phyloP scores from a whole-genome alignment of 345 rosid species.

The Populus nigra region DNA sequence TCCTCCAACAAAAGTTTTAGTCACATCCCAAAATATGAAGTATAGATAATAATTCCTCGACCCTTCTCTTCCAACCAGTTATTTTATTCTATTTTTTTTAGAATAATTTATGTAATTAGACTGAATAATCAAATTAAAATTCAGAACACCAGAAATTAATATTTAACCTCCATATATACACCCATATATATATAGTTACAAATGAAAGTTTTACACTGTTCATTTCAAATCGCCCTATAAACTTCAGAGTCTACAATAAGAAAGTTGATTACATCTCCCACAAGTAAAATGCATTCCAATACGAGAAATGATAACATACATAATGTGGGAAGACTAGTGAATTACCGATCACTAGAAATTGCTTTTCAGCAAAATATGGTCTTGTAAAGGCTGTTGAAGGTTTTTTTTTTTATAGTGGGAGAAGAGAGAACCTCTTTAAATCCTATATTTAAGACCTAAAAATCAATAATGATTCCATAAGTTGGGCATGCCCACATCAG shows the following conservation, averaged over 20 bases:
- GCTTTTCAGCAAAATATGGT: neutral
- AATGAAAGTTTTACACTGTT: neutral
- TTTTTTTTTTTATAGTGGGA: neutral
- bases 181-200: neutral
- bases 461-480: constrained; percentile 23
- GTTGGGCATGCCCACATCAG: constrained; percentile 39
- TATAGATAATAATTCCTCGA: too few relatives aligned
- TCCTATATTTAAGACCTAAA: neutral
- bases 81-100: too few relatives aligned
- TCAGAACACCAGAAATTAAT: neutral
- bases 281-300: neutral
- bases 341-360: neutral
- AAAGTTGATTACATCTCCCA: neutral
- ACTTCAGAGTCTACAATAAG: neutral
- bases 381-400: neutral
- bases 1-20: too few relatives aligned
- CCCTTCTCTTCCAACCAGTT: too few relatives aligned
- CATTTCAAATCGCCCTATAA: neutral
- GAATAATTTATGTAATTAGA: neutral
- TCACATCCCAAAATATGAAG: neutral
- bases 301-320: neutral
- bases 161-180: neutral
- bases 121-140: too few relatives aligned
- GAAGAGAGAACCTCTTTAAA: neutral
- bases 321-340: neutral